A percentile compares a stretch with the other conserved stretches of the same genome.
Conservation (phyloP, 2,329 filamentous ascomycete genomes). For the Falciphora oryzae region DNA sequence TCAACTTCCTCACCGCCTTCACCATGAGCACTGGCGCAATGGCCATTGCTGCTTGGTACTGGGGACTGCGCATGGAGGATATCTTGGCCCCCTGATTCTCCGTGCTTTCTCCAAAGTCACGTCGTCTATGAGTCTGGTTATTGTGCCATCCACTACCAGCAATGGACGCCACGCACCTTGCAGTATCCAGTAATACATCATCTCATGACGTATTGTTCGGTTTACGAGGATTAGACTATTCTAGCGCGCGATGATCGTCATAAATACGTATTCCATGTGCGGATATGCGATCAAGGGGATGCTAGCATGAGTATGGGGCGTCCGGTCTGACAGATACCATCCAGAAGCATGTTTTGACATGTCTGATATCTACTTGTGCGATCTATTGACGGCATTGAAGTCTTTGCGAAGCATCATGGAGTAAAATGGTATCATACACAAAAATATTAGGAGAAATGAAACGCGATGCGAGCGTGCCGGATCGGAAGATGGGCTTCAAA, state of each 20-base stretch:
- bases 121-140: no score
- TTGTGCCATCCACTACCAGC: no score
- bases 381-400: background rate
- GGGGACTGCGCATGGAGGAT: slow-evolving; percentile 46
- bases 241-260: no score
- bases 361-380: background rate
- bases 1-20: slow-evolving; percentile 88
- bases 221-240: background rate
- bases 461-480: no score
- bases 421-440: background rate
- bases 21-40: slow-evolving; percentile 77
- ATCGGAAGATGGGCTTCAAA: no score
- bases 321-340: no score
- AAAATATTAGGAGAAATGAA: background rate
- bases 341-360: background rate
- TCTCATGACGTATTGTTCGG: background rate
- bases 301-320: no score
- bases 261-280: background rate
- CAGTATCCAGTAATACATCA: background rate
- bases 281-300: background rate
- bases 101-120: background rate
- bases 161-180: no score
- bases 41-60: slow-evolving; percentile 54
- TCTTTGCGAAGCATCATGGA: background rate
- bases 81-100: slow-evolving; percentile 28